Evolutionary conservation across 73 alveolate species (phyloP).

Genomic region (Breviolum minutum): DNA sequence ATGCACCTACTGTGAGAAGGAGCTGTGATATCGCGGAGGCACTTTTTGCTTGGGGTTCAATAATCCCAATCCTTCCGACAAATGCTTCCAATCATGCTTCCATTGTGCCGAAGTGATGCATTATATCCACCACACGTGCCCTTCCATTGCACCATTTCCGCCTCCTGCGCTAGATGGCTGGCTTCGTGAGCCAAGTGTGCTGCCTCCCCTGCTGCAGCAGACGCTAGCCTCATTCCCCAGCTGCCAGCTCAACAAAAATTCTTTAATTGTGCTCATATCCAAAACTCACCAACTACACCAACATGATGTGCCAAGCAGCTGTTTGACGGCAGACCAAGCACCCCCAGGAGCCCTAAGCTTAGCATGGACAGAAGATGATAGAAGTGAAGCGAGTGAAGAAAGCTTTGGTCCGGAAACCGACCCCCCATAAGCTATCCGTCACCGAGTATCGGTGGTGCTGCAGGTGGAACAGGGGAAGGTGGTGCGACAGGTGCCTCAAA

Average conservation of each 20-base stretch:
- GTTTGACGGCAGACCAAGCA: slow-evolving; percentile 47
- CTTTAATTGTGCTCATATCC: neutral
- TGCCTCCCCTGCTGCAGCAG: slow-evolving; percentile 55
- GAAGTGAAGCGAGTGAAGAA: no score
- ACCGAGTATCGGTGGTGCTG: slow-evolving; percentile 17
- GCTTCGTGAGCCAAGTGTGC: slow-evolving; percentile 55
- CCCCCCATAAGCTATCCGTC: neutral
- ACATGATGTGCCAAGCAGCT: slow-evolving; percentile 17
- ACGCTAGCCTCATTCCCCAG: neutral
- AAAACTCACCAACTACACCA: neutral
- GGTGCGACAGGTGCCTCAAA: neutral
- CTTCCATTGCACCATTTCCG: neutral
- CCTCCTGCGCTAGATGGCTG: slow-evolving; percentile 3
- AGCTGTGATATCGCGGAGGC: no score
- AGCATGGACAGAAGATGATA: neutral
- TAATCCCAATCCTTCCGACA: no score
- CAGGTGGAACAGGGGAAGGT: neutral
- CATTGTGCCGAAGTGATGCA: no score
- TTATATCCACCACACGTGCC: no score
- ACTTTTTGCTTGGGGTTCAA: no score
- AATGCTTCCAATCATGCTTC: no score
- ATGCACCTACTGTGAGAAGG: no score
- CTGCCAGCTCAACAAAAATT: neutral
- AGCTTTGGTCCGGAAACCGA: neutral
- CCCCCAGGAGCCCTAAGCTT: slow-evolving; percentile 26